These are phyloP conservation scores for Mediolabrus comicus DNA, from an alignment of 108 stramenopile species.

Conservation along the genomic window DNA sequence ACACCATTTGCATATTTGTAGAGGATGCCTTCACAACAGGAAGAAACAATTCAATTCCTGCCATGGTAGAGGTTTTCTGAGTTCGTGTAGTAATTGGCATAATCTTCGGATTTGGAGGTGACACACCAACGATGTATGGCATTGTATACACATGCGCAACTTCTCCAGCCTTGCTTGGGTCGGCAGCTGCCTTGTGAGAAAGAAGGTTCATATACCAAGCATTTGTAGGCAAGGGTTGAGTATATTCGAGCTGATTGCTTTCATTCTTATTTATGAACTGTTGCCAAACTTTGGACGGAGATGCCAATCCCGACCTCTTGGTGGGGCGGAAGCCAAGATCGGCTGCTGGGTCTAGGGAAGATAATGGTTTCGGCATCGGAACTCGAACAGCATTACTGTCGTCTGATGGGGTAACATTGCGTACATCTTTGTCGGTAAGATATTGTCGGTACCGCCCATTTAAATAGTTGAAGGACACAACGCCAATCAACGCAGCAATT, in stretches of 20 bases:
- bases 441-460: not conserved
- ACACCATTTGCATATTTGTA: conserved; percentile 48
- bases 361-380: conserved; percentile 36
- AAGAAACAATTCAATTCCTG: conserved; percentile 56
- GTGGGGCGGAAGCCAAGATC: conserved; percentile 36
- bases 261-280: not conserved
- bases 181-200: conserved; percentile 41
- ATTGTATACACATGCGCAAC: conserved; percentile 69
- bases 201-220: conserved; percentile 85
- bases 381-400: conserved; percentile 9
- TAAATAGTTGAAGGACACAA: conserved; percentile 7
- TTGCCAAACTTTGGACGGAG: conserved; percentile 41
- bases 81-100: conserved; percentile 24
- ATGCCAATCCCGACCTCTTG: conserved; percentile 35
- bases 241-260: not conserved
- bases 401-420: not conserved
- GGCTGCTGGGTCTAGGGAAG: conserved; percentile 23
- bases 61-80: conserved; percentile 46
- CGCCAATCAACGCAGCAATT: conserved; percentile 4
- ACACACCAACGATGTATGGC: conserved; percentile 76
- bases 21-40: conserved; percentile 23
- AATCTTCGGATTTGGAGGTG: conserved; percentile 54
- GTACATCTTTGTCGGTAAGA: not conserved
- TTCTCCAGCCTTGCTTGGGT: conserved; percentile 49
- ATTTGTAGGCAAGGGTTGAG: conserved; percentile 74